These are phyloP conservation scores for Colletotrichum theobromicola DNA, from an alignment of 2,329 filamentous ascomycete genomes.

Conservation along the genomic window DNA sequence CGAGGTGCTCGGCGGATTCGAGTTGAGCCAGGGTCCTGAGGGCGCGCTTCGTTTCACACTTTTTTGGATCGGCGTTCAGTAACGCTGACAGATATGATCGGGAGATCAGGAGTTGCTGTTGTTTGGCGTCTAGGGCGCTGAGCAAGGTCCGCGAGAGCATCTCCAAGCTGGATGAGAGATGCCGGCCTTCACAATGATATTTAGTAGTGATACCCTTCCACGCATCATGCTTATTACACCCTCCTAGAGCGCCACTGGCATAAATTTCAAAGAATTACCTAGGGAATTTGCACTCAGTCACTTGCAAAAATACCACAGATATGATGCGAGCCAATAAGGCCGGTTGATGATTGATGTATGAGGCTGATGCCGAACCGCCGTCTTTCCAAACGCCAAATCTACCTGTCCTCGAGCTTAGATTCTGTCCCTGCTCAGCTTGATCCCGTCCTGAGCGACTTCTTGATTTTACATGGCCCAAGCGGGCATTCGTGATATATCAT, in stretches of 20 bases:
- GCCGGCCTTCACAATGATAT: not conserved
- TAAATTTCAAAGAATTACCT: not conserved
- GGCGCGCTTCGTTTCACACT: not conserved
- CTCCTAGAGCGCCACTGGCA: not conserved
- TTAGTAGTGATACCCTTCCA: constrained; percentile 14
- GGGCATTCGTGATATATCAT: constrained; percentile 6
- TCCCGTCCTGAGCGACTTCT: not conserved
- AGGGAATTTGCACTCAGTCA: not conserved
- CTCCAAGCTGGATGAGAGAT: not conserved
- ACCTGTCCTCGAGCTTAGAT: not conserved
- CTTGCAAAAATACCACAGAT: not conserved
- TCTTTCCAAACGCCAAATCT: constrained; percentile 4
- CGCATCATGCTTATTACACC: not conserved
- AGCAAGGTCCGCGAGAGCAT: not conserved
- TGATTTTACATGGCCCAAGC: not conserved
- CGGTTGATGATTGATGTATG: not conserved
- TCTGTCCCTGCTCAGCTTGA: not conserved
- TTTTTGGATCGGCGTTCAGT: not conserved
- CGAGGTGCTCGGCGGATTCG: constrained; percentile 59
- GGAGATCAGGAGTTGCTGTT: not conserved
- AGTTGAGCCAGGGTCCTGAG: constrained; percentile 17
- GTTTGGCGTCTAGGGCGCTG: not conserved
- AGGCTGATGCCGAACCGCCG: not conserved
- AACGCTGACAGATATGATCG: not conserved
- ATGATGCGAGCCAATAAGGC: not conserved